These are phyloP conservation scores for Volvariella volvacea DNA, from an alignment of 1,284 basidiomycete genomes.

Conservation along the genomic window DNA sequence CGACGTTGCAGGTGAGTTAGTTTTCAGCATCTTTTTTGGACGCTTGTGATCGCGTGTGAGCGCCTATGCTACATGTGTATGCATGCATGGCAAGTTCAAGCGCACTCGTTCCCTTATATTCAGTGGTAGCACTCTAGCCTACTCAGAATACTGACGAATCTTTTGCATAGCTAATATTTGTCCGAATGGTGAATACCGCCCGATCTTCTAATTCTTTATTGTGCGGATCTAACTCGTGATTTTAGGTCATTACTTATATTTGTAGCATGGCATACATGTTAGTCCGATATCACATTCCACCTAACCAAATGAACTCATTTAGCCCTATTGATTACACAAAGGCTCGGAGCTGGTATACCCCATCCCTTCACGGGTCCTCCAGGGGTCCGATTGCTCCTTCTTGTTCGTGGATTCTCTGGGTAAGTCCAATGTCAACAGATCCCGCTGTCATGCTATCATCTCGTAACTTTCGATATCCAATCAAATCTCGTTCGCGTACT, in stretches of 20 bases:
- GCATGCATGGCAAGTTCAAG: too few species aligned
- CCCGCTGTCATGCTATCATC: conserved; percentile 7
- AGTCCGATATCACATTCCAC: conserved; percentile 7
- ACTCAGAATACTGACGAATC: too few species aligned
- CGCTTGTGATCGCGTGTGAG: too few species aligned
- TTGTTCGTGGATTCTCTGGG: conserved; percentile 59
- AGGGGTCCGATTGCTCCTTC: conserved; percentile 52
- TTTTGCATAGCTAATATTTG: conserved; percentile 23
- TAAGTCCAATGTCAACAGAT: conserved; percentile 19
- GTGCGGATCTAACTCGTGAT: background rate
- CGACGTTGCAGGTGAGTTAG: conserved; percentile 42
- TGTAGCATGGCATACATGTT: conserved; percentile 34
- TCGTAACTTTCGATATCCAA: background rate
- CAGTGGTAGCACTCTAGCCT: too few species aligned
- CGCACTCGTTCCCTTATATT: too few species aligned
- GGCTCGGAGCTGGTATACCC: conserved; percentile 47
- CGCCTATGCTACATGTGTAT: too few species aligned
- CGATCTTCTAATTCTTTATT: background rate
- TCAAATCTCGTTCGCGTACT: background rate
- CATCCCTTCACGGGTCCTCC: conserved; percentile 66
- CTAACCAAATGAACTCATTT: too few species aligned
- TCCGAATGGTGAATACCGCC: conserved; percentile 28
- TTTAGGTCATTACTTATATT: conserved; percentile 29
- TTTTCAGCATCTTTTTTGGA: background rate
- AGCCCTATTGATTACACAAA: conserved; percentile 17